Evolutionary conservation across 179 eudicot species (phyloP).

Genomic region (Beta lomatogona): DNA sequence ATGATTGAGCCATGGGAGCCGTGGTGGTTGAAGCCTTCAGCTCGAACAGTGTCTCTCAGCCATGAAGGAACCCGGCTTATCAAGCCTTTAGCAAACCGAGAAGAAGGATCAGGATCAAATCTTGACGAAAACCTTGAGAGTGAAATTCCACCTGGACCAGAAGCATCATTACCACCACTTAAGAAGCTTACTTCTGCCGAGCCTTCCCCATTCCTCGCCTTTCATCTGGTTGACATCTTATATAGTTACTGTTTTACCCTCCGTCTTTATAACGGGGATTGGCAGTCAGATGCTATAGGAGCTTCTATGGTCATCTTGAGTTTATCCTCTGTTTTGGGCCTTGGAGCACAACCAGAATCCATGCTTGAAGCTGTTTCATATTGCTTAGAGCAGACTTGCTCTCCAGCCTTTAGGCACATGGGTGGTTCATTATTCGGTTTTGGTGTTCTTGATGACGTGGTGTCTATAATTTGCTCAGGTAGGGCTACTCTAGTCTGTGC

Average conservation of each 20-base stretch:
- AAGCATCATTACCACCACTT: slow-evolving; percentile 55
- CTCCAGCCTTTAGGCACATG: slow-evolving; percentile 63
- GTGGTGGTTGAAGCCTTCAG: slow-evolving; percentile 92
- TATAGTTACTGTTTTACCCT: slow-evolving; percentile 89
- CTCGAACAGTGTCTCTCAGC: slow-evolving; percentile 59
- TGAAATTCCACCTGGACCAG: slow-evolving; percentile 81
- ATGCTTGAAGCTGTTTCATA: slow-evolving; percentile 58
- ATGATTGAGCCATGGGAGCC: slow-evolving; percentile 94
- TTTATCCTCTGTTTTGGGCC: slow-evolving; percentile 69
- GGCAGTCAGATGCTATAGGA: slow-evolving; percentile 76
- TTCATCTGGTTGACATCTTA: slow-evolving; percentile 76
- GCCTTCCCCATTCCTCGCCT: slow-evolving; percentile 80
- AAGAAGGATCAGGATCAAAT: slow-evolving; percentile 23
- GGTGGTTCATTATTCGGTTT: slow-evolving; percentile 78
- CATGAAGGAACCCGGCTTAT: slow-evolving; percentile 66
- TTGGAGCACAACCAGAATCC: slow-evolving; percentile 62
- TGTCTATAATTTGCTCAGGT: slow-evolving; percentile 51
- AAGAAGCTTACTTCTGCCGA: slow-evolving; percentile 58
- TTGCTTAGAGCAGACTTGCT: slow-evolving; percentile 86
- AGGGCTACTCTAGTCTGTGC: slow-evolving; percentile 62
- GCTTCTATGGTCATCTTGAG: slow-evolving; percentile 57
- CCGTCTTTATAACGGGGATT: slow-evolving; percentile 89
- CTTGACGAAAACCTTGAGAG: slow-evolving; percentile 27
- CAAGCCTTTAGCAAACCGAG: slow-evolving; percentile 50
- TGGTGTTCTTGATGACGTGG: slow-evolving; percentile 68